Evolutionary conservation across 768 basidiomycete species (phyloP), one percentile per base, ranked within the genome.

Genomic region (Suillus clintonianus): DNA sequence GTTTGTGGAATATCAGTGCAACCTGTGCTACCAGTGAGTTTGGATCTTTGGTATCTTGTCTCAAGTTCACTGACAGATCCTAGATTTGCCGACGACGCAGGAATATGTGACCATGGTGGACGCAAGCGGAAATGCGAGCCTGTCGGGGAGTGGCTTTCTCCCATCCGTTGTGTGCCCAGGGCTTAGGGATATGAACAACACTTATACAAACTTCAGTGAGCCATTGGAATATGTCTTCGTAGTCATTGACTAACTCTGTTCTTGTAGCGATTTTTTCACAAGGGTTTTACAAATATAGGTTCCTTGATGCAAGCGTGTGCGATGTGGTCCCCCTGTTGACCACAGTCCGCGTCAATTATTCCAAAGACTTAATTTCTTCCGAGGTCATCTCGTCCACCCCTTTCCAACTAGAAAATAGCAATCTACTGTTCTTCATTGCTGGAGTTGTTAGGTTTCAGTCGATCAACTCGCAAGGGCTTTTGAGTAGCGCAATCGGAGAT

Each of bases 401-500:
- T 36, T 36, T 60, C 30, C 32, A 17, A 11, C 9, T 10, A 30
- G 45, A 32, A 10, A 66, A 68, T 22, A 19, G 50, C 19, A 60
- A 59, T 8, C 51, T 70, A n/a, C 54, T 63, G 2, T 53, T 36
- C 19, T 70, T 68, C 63, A 34, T 70, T 30, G 66, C 67, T 4
- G 58, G 60, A 8, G 56, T 65, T 10, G 10, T 37, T 51, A 45
- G 57, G 14, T 59, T 63, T 30, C 68, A 68, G 13, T 37, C 61
- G 8, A 45, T 24, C 34, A 65, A 43, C 4, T 37, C 68, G 7
- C 70, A 72, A n/a, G 51, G 68, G 7, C 42, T 70, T 50, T 39
- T 48, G 6, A 39, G 62, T 1, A 71, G 71, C 17, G 13, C 65
- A 0, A 62, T 72, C 11, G 70, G 68, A 2, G 70, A 71, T 47